Conservation (phyloP, 306 rosid species). For the Begonia masoniana region DNA sequence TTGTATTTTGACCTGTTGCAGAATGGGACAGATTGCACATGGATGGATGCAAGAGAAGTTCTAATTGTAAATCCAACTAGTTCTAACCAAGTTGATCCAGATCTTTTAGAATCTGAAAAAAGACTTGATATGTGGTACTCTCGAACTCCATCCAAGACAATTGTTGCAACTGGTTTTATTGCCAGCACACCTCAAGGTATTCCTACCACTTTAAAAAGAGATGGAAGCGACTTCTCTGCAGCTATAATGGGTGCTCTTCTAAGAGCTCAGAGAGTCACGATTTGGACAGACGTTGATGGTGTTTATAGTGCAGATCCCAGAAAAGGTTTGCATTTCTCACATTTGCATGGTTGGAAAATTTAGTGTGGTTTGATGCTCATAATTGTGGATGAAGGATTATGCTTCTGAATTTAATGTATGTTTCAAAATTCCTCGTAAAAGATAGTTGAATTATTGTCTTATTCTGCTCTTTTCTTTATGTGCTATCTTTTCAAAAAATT, state of each 20-base stretch:
- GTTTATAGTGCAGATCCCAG: slow-evolving; percentile 97
- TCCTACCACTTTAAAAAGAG: slow-evolving; percentile 96
- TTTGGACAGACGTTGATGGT: slow-evolving; percentile 99
- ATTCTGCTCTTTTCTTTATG: background rate
- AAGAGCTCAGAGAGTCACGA: slow-evolving; percentile 72
- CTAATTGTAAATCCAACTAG: slow-evolving; percentile 77
- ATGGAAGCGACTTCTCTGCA: slow-evolving; percentile 98
- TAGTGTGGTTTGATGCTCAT: background rate
- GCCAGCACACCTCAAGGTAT: slow-evolving; percentile 84
- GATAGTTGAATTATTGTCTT: too few species aligned
- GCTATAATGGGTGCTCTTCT: slow-evolving; percentile 90
- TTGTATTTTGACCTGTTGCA: slow-evolving; percentile 25
- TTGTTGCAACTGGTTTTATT: slow-evolving; percentile 94
- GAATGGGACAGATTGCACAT: slow-evolving; percentile 72
- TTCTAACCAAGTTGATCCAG: slow-evolving; percentile 96
- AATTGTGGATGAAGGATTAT: background rate
- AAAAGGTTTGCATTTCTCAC: slow-evolving; percentile 45
- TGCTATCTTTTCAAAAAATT: too few species aligned
- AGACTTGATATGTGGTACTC: slow-evolving; percentile 76
- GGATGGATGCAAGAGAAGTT: slow-evolving; percentile 99
- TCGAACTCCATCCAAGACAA: slow-evolving; percentile 48
- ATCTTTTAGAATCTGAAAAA: slow-evolving; percentile 46
- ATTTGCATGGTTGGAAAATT: background rate
- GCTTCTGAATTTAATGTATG: too few species aligned
- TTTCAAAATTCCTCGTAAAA: too few species aligned